These are phyloP conservation scores for Phyllosticta capitalensis DNA, from an alignment of 2,329 filamentous ascomycete species.

Conservation along the genomic window DNA sequence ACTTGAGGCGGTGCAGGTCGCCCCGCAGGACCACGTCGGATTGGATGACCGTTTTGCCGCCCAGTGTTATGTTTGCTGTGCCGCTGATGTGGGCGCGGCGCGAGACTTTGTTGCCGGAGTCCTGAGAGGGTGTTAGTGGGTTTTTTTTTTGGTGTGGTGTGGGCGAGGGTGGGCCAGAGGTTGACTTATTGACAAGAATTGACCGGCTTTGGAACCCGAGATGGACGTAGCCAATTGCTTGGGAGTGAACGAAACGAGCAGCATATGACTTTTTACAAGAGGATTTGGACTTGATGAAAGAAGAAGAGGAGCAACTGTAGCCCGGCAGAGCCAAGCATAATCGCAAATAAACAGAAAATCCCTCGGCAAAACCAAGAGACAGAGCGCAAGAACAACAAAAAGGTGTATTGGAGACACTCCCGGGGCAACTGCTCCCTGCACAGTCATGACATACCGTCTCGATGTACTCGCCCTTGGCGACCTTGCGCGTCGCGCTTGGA, in stretches of 20 bases:
- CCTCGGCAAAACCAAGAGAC: neutral
- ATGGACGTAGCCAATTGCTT: too few relatives aligned
- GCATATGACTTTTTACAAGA: too few relatives aligned
- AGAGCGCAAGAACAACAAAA: neutral
- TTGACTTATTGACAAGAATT: too few relatives aligned
- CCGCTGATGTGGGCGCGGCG: constrained; percentile 85
- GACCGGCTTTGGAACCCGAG: too few relatives aligned
- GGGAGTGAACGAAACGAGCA: too few relatives aligned
- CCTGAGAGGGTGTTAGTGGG: constrained; percentile 41
- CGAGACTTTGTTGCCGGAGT: constrained; percentile 97
- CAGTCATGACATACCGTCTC: constrained; percentile 61
- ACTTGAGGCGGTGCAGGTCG: constrained; percentile 56
- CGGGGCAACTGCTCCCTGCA: neutral
- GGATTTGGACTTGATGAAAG: too few relatives aligned
- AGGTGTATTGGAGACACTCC: neutral
- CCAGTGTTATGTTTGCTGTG: constrained; percentile 95
- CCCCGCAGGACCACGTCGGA: constrained; percentile 89
- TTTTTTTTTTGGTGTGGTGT: neutral
- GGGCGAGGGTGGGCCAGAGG: neutral
- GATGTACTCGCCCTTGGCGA: constrained; percentile 85
- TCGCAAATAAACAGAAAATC: neutral
- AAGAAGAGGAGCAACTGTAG: too few relatives aligned
- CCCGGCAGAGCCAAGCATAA: too few relatives aligned
- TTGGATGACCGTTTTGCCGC: constrained; percentile 88
- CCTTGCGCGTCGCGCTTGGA: constrained; percentile 41